Evolutionary conservation across 2,329 filamentous ascomycete genomes (phyloP).

Genomic region (Tolypocladium pustulatum): DNA sequence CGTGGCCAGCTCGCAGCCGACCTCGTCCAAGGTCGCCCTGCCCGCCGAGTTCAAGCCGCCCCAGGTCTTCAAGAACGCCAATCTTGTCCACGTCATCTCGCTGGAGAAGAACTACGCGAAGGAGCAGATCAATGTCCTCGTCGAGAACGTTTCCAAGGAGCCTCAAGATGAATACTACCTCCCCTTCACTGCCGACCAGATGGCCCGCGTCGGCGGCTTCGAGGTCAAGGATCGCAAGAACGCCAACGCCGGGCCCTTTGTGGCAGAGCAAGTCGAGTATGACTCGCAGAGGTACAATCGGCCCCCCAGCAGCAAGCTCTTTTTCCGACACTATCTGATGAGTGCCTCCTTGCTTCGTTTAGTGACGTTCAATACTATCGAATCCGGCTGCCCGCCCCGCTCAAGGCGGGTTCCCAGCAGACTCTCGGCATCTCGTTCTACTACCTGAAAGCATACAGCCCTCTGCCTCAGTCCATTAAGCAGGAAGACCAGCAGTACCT

Average conservation of each 20-base stretch:
- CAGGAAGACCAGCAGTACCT: conserved; percentile 85
- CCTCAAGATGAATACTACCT: conserved; percentile 87
- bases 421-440: conserved; percentile 84
- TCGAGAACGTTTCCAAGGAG: conserved; percentile 74
- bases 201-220: conserved; percentile 70
- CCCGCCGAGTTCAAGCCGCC: conserved; percentile 69
- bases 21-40: conserved; percentile 47
- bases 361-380: conserved; percentile 76
- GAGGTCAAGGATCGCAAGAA: conserved; percentile 93
- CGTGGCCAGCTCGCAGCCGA: conserved; percentile 27
- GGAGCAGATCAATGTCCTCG: conserved; percentile 85
- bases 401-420: conserved; percentile 66
- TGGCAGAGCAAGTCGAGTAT: conserved; percentile 56
- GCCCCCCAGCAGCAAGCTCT: neutral
- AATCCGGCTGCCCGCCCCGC: conserved; percentile 65
- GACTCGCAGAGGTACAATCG: conserved; percentile 44
- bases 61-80: conserved; percentile 87
- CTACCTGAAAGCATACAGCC: conserved; percentile 65
- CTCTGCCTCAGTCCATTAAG: conserved; percentile 71
- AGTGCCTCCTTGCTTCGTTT: neutral
- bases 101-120: conserved; percentile 86
- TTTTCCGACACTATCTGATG: neutral
- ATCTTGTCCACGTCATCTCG: conserved; percentile 82
- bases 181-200: conserved; percentile 67
- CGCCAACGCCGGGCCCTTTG: conserved; percentile 53